Evolutionary conservation across 1,284 basidiomycete species (phyloP).

Genomic region (Xerocomus minutiporus): DNA sequence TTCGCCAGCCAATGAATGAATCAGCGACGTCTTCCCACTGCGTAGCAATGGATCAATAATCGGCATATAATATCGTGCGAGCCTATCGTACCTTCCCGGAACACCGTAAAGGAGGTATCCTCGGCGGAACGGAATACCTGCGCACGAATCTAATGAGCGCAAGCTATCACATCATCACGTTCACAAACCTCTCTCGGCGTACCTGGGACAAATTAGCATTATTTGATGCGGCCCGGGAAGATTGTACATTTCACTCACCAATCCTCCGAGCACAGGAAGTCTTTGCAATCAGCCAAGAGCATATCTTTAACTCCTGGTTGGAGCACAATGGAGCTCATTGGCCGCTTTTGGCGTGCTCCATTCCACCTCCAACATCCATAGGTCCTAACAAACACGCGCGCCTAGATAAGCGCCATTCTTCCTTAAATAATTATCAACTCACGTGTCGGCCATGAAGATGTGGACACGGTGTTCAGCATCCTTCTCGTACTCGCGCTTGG

Average conservation of each 20-base stretch:
- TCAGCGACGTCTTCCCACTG: conserved; percentile 79
- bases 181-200: conserved; percentile 72
- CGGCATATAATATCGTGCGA: conserved; percentile 5
- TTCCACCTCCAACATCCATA: conserved; percentile 81
- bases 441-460: conserved; percentile 83
- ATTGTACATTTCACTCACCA: conserved; percentile 49
- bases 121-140: conserved; percentile 81
- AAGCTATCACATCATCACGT: conserved; percentile 15
- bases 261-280: conserved; percentile 77
- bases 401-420: conserved; percentile 6
- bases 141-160: conserved; percentile 18
- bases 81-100: conserved; percentile 61
- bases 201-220: conserved; percentile 44
- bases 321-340: conserved; percentile 82
- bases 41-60: conserved; percentile 10
- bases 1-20: conserved; percentile 82
- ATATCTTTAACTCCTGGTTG: conserved; percentile 84
- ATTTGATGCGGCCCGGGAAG: conserved; percentile 11
- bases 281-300: conserved; percentile 78
- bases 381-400: conserved; percentile 38
- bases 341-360: conserved; percentile 77
- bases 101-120: conserved; percentile 82
- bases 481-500: conserved; percentile 81
- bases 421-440: conserved; percentile 34
- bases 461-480: conserved; percentile 83